These are phyloP conservation scores for Thermomyces lanuginosus DNA, from an alignment of 2,329 filamentous ascomycete species.

Conservation along the genomic window DNA sequence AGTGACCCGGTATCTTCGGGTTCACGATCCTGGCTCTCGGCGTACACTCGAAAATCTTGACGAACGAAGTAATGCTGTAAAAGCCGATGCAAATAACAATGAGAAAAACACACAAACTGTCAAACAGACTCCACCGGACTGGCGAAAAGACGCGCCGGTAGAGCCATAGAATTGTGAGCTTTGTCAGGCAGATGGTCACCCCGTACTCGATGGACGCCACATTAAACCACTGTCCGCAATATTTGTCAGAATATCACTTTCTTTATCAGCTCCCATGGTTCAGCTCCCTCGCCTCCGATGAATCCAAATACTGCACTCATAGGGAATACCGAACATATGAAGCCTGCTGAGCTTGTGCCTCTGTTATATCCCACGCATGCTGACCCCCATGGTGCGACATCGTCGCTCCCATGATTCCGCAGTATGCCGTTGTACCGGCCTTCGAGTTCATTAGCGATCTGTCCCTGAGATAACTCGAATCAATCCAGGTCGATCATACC, in stretches of 20 bases:
- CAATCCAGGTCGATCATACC: constrained; percentile 2
- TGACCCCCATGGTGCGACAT: constrained; percentile 6
- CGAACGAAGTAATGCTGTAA: constrained; percentile 8
- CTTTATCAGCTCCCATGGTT: too few species aligned
- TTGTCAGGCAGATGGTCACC: constrained; percentile 10
- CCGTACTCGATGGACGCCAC: constrained; percentile 10
- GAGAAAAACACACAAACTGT: constrained; percentile 7
- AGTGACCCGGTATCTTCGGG: constrained; percentile 5
- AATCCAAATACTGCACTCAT: neutral
- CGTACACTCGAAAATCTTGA: constrained; percentile 9
- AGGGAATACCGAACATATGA: constrained; percentile 3
- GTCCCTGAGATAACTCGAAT: neutral
- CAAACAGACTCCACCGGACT: constrained; percentile 6
- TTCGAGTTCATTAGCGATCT: constrained; percentile 1
- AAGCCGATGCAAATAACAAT: constrained; percentile 8
- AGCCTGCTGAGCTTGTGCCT: constrained; percentile 4
- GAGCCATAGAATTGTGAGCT: constrained; percentile 11
- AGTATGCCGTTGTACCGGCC: constrained; percentile 3
- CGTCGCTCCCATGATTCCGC: constrained; percentile 1
- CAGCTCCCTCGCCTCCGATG: too few species aligned
- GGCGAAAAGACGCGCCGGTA: constrained; percentile 11
- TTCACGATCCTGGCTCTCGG: constrained; percentile 9
- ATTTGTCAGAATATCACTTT: too few species aligned
- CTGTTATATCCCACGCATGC: constrained; percentile 6
- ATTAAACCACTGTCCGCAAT: constrained; percentile 6